Base-by-base conservation (phyloP, 1,284 basidiomycete genomes). In the Veloboletus limbatus region DNA sequence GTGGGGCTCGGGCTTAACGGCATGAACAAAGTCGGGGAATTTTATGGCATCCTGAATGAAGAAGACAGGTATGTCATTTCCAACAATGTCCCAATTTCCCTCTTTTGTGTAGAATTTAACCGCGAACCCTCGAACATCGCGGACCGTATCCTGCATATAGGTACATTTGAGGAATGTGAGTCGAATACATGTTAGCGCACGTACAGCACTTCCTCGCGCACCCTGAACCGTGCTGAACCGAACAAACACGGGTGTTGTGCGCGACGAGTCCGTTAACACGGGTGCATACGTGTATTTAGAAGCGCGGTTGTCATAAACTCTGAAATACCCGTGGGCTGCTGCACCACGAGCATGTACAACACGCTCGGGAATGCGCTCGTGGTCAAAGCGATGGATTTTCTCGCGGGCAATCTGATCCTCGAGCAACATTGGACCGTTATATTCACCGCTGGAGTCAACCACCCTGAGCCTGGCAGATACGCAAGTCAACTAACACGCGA, bases 31-130 rank as follows among this genome's bases (percentile, higher is more conserved):
- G 58, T 92, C 89, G 13, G 85, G 83, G 60, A 92, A 93, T 62
- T 91, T 88, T 65, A 92, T 82, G 0, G 85, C 82, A 52, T 87
- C 84, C 50, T 91, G 88, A 22, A 94, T 86, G 70, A 92, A 92
- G 71, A 93, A 93, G 20, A 90, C 80, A 1, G 88, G 87, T 30
- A 90, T 78, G 55, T 84, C 71, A 57, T 87, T 87, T 14, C 82
- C 86, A 41, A 91, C 88, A 27, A 92, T 67, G 58, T 94, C 89
- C 85, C 86, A 92, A 54, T 88, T 90, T 6, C 84, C 85, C 54
- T 87, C 81, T 2, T 81, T 63, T 0, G 91, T 92, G 64, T 92
- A 92, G 56, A 93, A 81, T 58, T 90, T 84, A 45, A 76, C 70
- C 0, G 91, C 88, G 56, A 94, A 93, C 0, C 91, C 91, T 54